phyloP scores from a whole-genome alignment of 331 rosid species.

The Quercus lobata region DNA sequence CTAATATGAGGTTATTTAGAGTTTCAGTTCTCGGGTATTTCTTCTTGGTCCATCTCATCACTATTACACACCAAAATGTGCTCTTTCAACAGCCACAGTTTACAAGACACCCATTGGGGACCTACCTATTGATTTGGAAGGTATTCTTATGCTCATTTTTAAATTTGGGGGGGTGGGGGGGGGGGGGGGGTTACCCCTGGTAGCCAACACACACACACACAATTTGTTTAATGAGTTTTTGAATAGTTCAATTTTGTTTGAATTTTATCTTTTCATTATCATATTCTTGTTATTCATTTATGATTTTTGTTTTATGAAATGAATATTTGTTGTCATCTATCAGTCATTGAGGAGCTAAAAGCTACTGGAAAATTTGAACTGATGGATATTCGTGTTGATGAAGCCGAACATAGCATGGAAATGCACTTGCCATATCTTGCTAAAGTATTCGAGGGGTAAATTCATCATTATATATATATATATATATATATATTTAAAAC shows the following conservation, averaged over 20 bases:
- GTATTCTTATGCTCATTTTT: constrained; percentile 23
- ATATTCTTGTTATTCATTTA: not conserved
- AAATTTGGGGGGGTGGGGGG: no score
- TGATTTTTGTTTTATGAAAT: not conserved
- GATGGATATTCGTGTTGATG: constrained; percentile 81
- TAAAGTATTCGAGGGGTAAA: constrained; percentile 94
- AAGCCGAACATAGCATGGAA: constrained; percentile 99
- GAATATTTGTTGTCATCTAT: constrained; percentile 2
- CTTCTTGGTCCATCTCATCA: constrained; percentile 99
- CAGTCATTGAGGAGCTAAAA: constrained; percentile 84
- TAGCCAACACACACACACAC: not conserved
- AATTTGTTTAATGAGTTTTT: not conserved
- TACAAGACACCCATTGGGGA: constrained; percentile 95
- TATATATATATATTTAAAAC: not conserved
- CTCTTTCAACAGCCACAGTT: constrained; percentile 81
- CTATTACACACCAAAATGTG: constrained; percentile 82
- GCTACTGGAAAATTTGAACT: constrained; percentile 78
- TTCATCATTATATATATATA: not conserved
- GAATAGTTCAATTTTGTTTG: not conserved
- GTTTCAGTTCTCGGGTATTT: constrained; percentile 79
- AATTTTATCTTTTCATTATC: not conserved
- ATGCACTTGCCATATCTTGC: constrained; percentile 98
- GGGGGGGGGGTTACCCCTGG: no score
- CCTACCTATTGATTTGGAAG: constrained; percentile 95
- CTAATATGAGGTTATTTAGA: constrained; percentile 19